A percentile compares a stretch with the other conserved stretches of the same genome.
Conservation (phyloP, 257 asterid genomes). For the Ilex asprella region DNA sequence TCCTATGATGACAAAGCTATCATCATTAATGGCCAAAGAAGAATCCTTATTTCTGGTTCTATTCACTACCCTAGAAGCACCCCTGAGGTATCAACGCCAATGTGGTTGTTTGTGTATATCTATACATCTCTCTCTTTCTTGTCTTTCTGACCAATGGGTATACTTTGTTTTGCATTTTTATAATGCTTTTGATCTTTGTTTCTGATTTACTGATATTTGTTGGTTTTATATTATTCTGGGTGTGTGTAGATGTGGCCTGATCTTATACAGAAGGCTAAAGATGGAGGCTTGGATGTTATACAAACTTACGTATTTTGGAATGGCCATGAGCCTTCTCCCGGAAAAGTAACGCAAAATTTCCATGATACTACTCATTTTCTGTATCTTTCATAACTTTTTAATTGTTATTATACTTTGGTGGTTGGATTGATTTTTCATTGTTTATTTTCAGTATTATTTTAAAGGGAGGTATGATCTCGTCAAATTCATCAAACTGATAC, state of each 20-base stretch:
- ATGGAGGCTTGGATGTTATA: conserved; percentile 3
- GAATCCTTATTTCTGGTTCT: conserved; percentile 57
- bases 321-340: conserved; percentile 1
- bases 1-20: conserved; percentile 58
- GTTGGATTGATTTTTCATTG: too few relatives aligned
- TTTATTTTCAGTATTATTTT: not conserved
- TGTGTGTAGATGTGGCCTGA: conserved; percentile 3
- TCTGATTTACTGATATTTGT: too few relatives aligned
- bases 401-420: too few relatives aligned
- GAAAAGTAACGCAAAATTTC: not conserved
- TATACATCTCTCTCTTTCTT: not conserved
- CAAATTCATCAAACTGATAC: not conserved
- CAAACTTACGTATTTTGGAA: conserved; percentile 2
- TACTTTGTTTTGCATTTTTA: not conserved
- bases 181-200: not conserved
- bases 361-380: too few relatives aligned
- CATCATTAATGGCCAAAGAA: conserved; percentile 44
- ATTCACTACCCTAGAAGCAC: conserved; percentile 67
- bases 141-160: not conserved
- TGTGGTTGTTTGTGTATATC: not conserved
- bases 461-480: not conserved
- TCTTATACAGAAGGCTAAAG: conserved; percentile 5
- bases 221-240: not conserved
- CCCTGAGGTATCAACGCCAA: conserved; percentile 36
- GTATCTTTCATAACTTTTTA: too few relatives aligned